phyloP scores from a whole-genome alignment of 495 filamentous ascomycete species.

The Neurospora sp. region DNA sequence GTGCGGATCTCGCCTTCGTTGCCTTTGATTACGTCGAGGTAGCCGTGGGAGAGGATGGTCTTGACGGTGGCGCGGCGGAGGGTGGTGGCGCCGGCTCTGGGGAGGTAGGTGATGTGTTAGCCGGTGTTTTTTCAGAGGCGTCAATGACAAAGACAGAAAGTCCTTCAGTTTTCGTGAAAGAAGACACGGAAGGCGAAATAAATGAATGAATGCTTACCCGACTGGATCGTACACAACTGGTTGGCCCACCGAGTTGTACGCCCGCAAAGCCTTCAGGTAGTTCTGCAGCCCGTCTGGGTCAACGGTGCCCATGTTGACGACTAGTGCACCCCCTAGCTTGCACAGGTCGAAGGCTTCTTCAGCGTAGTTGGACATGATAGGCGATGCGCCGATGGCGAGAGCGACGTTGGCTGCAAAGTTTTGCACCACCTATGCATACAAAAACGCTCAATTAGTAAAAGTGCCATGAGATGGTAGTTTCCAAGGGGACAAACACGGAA shows the following conservation, averaged over 20 bases:
- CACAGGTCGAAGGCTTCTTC: conserved; percentile 74
- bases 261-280: conserved; percentile 49
- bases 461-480: too few relatives aligned
- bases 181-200: neutral
- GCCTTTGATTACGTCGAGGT: conserved; percentile 85
- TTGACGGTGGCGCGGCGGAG: conserved; percentile 61
- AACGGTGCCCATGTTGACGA: conserved; percentile 93
- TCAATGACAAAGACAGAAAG: neutral
- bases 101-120: neutral
- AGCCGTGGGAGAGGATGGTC: conserved; percentile 60
- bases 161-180: neutral
- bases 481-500: neutral
- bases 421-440: conserved; percentile 53
- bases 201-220: conserved; percentile 37
- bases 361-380: conserved; percentile 87
- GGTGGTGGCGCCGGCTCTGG: conserved; percentile 63
- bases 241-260: conserved; percentile 66
- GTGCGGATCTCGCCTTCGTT: conserved; percentile 84
- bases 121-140: neutral
- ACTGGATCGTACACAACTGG: conserved; percentile 87
- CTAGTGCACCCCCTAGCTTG: conserved; percentile 53
- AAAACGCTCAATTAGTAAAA: neutral
- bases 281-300: conserved; percentile 59
- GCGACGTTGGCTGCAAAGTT: conserved; percentile 90
- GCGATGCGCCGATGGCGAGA: conserved; percentile 72